Base-by-base conservation (phyloP, 352 stramenopile species). In the Phytophthora pinifolia region DNA sequence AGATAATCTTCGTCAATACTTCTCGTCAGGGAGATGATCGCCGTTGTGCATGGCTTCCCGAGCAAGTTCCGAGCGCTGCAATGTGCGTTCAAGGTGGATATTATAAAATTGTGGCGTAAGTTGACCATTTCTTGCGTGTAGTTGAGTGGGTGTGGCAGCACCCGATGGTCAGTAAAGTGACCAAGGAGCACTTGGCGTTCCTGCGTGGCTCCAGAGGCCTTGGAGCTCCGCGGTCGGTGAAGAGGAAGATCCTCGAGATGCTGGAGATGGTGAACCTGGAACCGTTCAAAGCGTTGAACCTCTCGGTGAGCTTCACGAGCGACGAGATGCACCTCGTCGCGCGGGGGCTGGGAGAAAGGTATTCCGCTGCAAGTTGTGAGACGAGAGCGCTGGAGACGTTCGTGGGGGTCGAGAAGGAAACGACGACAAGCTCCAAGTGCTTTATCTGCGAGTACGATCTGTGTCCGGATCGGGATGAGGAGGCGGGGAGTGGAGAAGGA, bases 121-220 rank as follows among this genome's bases (percentile, higher is more conserved):
- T 14, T 15, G 25, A n/a, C 17, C 8, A 10, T 35, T 8, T 52
- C 18, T 13, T 34, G 13, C 29, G n/a, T 39, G 2, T 15, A 92
- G 81, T 92, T 47, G 82, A 92, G 52, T 92, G 73, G 50, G 74
- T 83, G 12, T 92, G 79, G 82, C 82, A 92, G 62, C 79, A 92
- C 51, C 83, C 83, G 15, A 61, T 73, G 20, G 67, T 58, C 18
- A 81, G 74, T 62, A 70, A 81, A 54, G 59, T 88, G 39, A 83
- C 76, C 4, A 79, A 70, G 33, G 51, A 59, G 27, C 63, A 71
- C 1, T 32, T 90, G 22, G 15, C 33, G 2, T 45, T 30, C 36
- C 43, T 89, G 25, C 63, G 65, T 4, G 68, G 67, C 8, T 70
- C 49, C 2, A 70, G 58, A 38, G 72, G 70, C 0, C 36, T 86